Conservation (phyloP, 2,329 filamentous ascomycete species). For the Penicillium crustosum region DNA sequence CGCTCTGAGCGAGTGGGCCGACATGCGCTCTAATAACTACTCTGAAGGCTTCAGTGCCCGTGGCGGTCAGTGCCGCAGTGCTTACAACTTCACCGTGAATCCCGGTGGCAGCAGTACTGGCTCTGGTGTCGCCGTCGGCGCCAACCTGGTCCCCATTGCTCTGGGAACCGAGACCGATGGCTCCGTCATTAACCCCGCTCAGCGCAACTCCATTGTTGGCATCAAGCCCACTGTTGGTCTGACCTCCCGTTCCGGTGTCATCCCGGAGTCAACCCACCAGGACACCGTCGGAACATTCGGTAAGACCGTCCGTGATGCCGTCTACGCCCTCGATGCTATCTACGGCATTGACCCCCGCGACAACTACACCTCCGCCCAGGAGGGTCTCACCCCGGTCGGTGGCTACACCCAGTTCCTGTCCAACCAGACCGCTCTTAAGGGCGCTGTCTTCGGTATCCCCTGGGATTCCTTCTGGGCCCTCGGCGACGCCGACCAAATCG, state of each 20-base stretch:
- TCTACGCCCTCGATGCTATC: conserved; percentile 66
- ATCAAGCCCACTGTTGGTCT: conserved; percentile 75
- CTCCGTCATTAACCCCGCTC: conserved; percentile 69
- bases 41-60: conserved; percentile 66
- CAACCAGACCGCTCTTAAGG: conserved; percentile 55
- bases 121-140: conserved; percentile 62
- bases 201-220: conserved; percentile 67
- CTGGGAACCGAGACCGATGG: conserved; percentile 75
- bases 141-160: conserved; percentile 63
- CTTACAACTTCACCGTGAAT: conserved; percentile 68
- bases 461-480: conserved; percentile 71
- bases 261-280: conserved; percentile 67
- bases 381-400: conserved; percentile 52
- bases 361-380: conserved; percentile 64
- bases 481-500: conserved; percentile 57
- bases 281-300: conserved; percentile 70
- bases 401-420: conserved; percentile 61
- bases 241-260: conserved; percentile 62
- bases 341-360: conserved; percentile 64
- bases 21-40: conserved; percentile 67
- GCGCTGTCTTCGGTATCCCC: conserved; percentile 67
- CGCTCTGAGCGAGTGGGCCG: conserved; percentile 71
- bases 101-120: conserved; percentile 70
- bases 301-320: conserved; percentile 67
- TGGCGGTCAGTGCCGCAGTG: conserved; percentile 63